Evolutionary conservation across 2,329 filamentous ascomycete genomes (phyloP), one percentile per base, ranked within the genome.

Genomic region (Alternaria infectoria): DNA sequence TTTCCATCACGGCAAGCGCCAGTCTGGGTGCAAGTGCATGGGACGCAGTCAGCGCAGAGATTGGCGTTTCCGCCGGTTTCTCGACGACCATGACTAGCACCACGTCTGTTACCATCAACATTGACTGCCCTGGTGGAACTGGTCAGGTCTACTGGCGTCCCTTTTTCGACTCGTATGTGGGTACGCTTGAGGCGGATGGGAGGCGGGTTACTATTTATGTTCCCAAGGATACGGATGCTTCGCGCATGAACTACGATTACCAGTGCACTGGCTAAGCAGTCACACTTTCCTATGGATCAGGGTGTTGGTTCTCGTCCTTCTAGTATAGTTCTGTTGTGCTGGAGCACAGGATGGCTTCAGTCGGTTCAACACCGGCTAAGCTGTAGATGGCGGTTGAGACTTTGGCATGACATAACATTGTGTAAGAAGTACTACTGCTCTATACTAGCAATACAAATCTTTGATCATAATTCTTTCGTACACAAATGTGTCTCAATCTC

Each of bases 221-320:
- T 11, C 52, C 52, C 3, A 55, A 55, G 23, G 52, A 55, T 12
- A 55, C 36, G n/a, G 21, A 55, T 12, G 36, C 52, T 13, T 55
- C 52, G 40, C 52, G 52, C 10, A 55, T 44, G 52, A 55, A 55
- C 52, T 55, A 45, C 3, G 52, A 45, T n/a, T 55, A 55, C 52
- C 52, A 55, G 52, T 55, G 52, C 52, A 43, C 52, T 55, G 52
- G 52, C 13, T 55, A 30, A 47, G 21, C 21, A 2, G 13, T 0
- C 12, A 47, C 10, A 17, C 5, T 7, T 1, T 1, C n/a, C 13
- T 3, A 6, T 2, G 23, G 12, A 26, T 17, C 6, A 11, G 23
- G 23, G 0, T n/a, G 0, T 7, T 47, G 21, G 23, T 11, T 1
- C 2, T 13, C 5, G 1, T 47, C 13, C 3, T n/a, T 15, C n/a